Evolutionary conservation across 1,284 basidiomycete species (phyloP), one percentile per base, ranked within the genome.

Genomic region (Rhodofomes roseus): DNA sequence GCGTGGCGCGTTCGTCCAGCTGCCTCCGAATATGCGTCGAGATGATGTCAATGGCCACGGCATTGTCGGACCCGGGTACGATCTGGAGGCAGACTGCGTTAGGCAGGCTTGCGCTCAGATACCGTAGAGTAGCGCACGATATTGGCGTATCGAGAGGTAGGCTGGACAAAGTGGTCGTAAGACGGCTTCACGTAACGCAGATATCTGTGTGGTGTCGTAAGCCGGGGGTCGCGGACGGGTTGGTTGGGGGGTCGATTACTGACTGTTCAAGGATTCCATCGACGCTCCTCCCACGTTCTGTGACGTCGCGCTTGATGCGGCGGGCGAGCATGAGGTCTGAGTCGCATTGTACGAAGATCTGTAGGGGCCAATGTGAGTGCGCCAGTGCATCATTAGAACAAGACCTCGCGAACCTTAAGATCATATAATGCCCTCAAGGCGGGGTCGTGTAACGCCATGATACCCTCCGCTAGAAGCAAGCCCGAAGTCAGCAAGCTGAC

Each of bases 261-360:
- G 69, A 93, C 87, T 98, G 96, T 67, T 96, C 90, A 16, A 99
- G 79, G 55, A 98, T 85, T 2, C 96, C 95, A 0, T 88, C 85
- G 0, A 98, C 89, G 61, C 83, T 87, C 60, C 96, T 79, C 0
- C 93, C 94, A 43, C 96, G 84, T 72, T 99, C 95, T 64, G 87
- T 84, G 7, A 93, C 85, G 69, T 99, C 96, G 59, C 96, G 81
- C 64, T 85, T 81, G 61, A 99, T 92, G 37, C 96, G 86, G 54
- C 96, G 83, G 2, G 96, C 95, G 46, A 99, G 87, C 96, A 99
- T 99, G 14, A 98, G 77, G 72, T 99, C 96, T 2, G 95, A 91
- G 71, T 98, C 96, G 57, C 93, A 95, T 81, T 92, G 89, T 7
- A 92, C 88, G 62, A 90, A 92, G 1, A 92, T 80, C 90, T 92